Percentiles rank a stretch among this genome's conserved stretches.
Evolutionary conservation across 23 red algal genomes (phyloP).

Genomic region (Pyropia yezoensis): DNA sequence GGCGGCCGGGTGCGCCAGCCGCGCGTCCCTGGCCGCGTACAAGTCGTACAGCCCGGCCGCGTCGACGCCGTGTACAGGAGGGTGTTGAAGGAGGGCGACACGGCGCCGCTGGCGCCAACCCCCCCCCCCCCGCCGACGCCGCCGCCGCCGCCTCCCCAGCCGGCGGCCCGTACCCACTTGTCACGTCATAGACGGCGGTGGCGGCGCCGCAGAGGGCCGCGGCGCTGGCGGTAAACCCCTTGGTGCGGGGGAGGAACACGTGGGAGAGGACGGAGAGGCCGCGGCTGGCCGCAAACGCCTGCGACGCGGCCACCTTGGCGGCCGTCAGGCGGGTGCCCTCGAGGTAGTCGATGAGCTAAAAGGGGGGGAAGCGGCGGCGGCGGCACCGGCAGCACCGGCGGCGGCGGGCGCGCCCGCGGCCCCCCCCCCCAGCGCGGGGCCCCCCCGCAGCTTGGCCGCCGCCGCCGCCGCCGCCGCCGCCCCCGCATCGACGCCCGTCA

Average conservation of each 20-base stretch:
- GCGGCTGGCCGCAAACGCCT: constrained; percentile 56
- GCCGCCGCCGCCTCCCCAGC: neutral
- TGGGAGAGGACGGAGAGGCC: constrained; percentile 54
- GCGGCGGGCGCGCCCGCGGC: no score
- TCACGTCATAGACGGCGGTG: constrained; percentile 72
- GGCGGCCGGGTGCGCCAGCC: constrained; percentile 31
- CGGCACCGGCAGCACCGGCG: no score
- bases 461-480: no score
- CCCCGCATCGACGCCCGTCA: no score
- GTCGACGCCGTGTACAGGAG: constrained; percentile 23
- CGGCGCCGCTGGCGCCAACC: neutral
- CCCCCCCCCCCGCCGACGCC: no score
- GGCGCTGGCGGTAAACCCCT: constrained; percentile 58
- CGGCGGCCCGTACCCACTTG: constrained; percentile 43
- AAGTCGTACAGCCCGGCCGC: constrained; percentile 49
- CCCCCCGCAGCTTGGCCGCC: no score
- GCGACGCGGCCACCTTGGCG: constrained; percentile 31
- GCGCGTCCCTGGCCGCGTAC: constrained; percentile 70
- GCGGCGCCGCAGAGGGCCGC: constrained; percentile 23
- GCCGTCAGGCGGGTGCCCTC: constrained; percentile 76
- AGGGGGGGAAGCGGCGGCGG: constrained; percentile 11
- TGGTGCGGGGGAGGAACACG: constrained; percentile 67
- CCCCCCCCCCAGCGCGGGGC: no score
- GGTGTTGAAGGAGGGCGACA: constrained; percentile 26
- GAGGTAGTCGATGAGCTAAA: constrained; percentile 76